Base-by-base conservation (phyloP, 2,329 filamentous ascomycete species). In the Byssoonygena ceratinophila region DNA sequence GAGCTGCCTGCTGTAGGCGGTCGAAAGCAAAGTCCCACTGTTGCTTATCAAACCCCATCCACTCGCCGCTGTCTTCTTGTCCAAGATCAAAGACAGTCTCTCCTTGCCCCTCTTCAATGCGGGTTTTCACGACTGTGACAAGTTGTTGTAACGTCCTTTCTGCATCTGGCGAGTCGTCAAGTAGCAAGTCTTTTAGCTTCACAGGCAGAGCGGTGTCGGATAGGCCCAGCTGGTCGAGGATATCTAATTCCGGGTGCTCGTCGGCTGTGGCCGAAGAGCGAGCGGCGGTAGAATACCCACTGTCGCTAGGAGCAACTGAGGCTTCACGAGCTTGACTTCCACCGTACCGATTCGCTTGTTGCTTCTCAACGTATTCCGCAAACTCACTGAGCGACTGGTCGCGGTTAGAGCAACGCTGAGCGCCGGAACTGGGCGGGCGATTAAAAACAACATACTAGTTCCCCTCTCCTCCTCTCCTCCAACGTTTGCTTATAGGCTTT, bases 321-420 rank as follows among this genome's bases (percentile, higher is more conserved):
- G 59, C 58, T 32, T 51, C 57, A 27, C 66, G 59, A 52, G 16
- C 23, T 18, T 47, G 53, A 7, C 12, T 45, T 27, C 16, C 39
- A 66, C 63, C 14, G 58, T 65, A 62, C 39, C 70, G 68, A 23
- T 63, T 66, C 22, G 83, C 82, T 69, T 97, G 92, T 67, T 97
- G 90, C 67, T 89, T 85, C 69, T 97, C 89, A 59, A 96, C 92
- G 64, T 96, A 97, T 64, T 98, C 92, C 68, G 90, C 89, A 67
- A 98, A 98, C 62, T 97, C 92, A 73, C 86, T 92, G 52, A 98
- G 78, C 11, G 91, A 90, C 80, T 83, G 52, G 11, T 23, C 14
- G 46, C 48, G 43, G 49, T 51, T 18, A 51, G 44, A 43, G 14
- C 20, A 29, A n/a, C 3, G 20, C 14, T 32, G 18, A 6, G 18